Evolutionary conservation across 768 basidiomycete genomes (phyloP), one percentile per base, ranked within the genome.

Genomic region (Tylopilus rubrobrunneus): DNA sequence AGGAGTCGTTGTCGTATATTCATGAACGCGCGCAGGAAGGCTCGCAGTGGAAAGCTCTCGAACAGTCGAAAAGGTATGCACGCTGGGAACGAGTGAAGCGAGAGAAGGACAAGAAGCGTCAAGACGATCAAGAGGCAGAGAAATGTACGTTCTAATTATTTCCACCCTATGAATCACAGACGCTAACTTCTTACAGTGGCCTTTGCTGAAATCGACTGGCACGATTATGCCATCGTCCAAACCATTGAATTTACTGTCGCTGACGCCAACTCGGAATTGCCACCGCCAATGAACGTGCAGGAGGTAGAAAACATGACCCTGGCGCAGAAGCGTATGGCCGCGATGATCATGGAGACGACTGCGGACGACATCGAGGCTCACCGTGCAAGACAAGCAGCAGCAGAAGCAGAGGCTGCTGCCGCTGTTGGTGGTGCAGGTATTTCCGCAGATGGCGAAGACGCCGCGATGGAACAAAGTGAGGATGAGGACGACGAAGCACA

Each of bases 201-300:
- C 5, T 95, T 97, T 65, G 92, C 93, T 42, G 92, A 95, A 67
- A 98, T 99, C 62, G 97, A 99, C 67, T 99, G 97, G 97, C 93
- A 99, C 65, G 97, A 98, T 67, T 98, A 97, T 73, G 92, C 94
- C 39, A 92, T 97, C 52, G 97, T 98, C 7, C 93, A 98, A 67
- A 97, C 94, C 19, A 94, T 97, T 62, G 97, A 99, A 66, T 99
- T 98, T 66, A 98, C 97, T 15, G 82, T 85, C 33, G 90, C 89
- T 8, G 97, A 99, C 67, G 85, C 91, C 51, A 84, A 85, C 39
- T 84, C 90, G 11, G 95, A 98, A 64, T 78, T 99, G 25, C 97
- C 96, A 11, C 86, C 91, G n/a, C 97, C 97, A 0, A 98, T 97
- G 87, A 94, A 83, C 61, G 83, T 97, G 17, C 86, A 92, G 62